These are phyloP conservation scores for Yarrowia deformans DNA, from an alignment of 805 yeast species.

Conservation along the genomic window DNA sequence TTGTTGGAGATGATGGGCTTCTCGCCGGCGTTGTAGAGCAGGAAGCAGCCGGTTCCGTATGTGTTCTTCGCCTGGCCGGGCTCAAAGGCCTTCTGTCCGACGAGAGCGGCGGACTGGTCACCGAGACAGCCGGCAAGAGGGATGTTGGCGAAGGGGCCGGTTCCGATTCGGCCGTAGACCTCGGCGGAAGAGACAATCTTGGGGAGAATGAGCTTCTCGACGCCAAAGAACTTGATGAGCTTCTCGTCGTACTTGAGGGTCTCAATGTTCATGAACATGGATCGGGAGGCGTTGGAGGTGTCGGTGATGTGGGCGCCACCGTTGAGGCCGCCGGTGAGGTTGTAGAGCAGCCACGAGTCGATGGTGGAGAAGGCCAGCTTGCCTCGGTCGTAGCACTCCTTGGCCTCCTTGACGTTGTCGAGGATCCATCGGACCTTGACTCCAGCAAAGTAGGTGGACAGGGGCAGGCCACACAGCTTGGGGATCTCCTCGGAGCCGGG, in stretches of 20 bases:
- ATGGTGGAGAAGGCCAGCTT: slow-evolving; percentile 92
- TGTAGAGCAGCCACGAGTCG: slow-evolving; percentile 91
- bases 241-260: slow-evolving; percentile 77
- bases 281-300: slow-evolving; percentile 89
- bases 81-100: slow-evolving; percentile 86
- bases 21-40: slow-evolving; percentile 85
- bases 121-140: slow-evolving; percentile 93
- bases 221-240: slow-evolving; percentile 78
- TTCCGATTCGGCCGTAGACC: slow-evolving; percentile 72
- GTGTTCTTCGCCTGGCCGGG: slow-evolving; percentile 93
- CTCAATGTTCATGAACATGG: slow-evolving; percentile 85
- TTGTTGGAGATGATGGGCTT: slow-evolving; percentile 72
- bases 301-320: slow-evolving; percentile 79
- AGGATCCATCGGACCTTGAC: slow-evolving; percentile 88
- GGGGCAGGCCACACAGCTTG: slow-evolving; percentile 80
- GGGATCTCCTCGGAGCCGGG: slow-evolving; percentile 65
- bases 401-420: slow-evolving; percentile 74
- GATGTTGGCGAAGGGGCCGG: slow-evolving; percentile 59
- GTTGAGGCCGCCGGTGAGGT: slow-evolving; percentile 65
- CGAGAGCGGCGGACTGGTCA: slow-evolving; percentile 92
- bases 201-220: slow-evolving; percentile 77
- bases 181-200: slow-evolving; percentile 80
- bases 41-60: slow-evolving; percentile 94
- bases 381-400: slow-evolving; percentile 73
- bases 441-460: slow-evolving; percentile 91